phyloP scores from a whole-genome alignment of 495 filamentous ascomycete genomes.

The Polyplosphaeria fusca region DNA sequence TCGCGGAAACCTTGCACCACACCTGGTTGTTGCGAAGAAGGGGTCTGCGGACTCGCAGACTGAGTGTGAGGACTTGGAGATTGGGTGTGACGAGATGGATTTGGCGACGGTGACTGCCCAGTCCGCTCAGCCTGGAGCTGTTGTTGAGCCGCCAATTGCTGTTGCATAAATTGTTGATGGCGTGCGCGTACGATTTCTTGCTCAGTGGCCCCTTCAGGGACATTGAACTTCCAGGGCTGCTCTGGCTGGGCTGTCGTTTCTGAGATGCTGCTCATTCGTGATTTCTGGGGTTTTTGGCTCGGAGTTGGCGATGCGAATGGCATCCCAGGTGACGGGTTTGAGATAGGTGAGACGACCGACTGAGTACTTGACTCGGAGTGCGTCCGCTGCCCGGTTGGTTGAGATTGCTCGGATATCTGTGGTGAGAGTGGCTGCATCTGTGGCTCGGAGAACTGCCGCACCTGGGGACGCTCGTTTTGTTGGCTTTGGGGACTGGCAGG shows the following conservation, averaged over 20 bases:
- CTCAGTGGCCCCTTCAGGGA: constrained; percentile 25
- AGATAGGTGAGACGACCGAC: constrained; percentile 25
- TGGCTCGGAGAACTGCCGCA: constrained; percentile 23
- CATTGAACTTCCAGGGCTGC: constrained; percentile 23
- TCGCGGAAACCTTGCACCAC: constrained; percentile 22
- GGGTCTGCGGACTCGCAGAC: background rate
- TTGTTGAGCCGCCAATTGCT: constrained; percentile 27
- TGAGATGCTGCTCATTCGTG: constrained; percentile 29
- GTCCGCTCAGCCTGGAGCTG: constrained; percentile 19
- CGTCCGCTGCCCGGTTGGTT: constrained; percentile 2
- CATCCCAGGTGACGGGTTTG: constrained; percentile 16
- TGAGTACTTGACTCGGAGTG: constrained; percentile 13
- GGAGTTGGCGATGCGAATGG: background rate
- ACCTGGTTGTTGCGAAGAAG: constrained; percentile 1
- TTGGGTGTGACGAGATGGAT: constrained; percentile 12
- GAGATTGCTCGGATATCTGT: constrained; percentile 20
- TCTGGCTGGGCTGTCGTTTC: constrained; percentile 26
- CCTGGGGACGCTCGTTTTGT: background rate
- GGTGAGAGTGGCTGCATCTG: constrained; percentile 25
- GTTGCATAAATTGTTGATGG: constrained; percentile 27
- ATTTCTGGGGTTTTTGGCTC: constrained; percentile 8
- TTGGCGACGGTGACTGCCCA: constrained; percentile 21
- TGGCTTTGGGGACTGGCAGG: background rate
- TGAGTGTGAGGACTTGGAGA: constrained; percentile 19
- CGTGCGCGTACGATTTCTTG: constrained; percentile 27